phyloP scores from a whole-genome alignment of 169 alveolate species.

The Eimeria necatrix region DNA sequence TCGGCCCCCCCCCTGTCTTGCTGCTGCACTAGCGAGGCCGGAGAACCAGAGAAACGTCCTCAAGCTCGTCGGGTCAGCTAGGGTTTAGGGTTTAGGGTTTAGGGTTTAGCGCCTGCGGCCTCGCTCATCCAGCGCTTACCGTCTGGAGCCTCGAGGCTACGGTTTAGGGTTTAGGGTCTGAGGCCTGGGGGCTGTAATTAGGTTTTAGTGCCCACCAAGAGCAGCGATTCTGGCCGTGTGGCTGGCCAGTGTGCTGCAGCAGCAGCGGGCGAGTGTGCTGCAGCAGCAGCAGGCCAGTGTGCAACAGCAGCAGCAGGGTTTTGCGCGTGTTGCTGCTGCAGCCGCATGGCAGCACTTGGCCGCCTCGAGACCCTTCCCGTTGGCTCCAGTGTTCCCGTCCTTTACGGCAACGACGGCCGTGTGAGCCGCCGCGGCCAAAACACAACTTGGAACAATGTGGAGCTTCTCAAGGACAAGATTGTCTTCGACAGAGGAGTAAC shows the following conservation, averaged over 20 bases:
- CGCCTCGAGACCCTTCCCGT: not conserved
- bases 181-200: not conserved
- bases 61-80: not conserved
- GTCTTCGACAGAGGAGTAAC: slow-evolving; percentile 17
- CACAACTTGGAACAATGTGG: not conserved
- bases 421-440: not conserved
- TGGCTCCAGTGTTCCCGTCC: not conserved
- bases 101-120: not conserved
- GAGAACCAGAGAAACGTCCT: not conserved
- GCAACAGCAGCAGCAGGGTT: not conserved
- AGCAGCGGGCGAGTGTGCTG: not conserved
- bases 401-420: not conserved
- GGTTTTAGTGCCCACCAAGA: not conserved
- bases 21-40: not conserved
- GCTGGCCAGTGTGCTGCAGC: not conserved
- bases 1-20: slow-evolving; percentile 14
- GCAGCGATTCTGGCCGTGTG: not conserved
- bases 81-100: slow-evolving; percentile 38
- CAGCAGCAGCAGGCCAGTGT: slow-evolving; percentile 22
- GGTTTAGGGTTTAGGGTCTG: not conserved
- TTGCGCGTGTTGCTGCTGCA: not conserved
- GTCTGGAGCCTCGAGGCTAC: not conserved
- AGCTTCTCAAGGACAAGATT: not conserved
- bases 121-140: not conserved
- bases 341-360: not conserved